Base-by-base conservation (phyloP, 2,329 filamentous ascomycete genomes). In the Paraphaeosphaeria sporulosa region DNA sequence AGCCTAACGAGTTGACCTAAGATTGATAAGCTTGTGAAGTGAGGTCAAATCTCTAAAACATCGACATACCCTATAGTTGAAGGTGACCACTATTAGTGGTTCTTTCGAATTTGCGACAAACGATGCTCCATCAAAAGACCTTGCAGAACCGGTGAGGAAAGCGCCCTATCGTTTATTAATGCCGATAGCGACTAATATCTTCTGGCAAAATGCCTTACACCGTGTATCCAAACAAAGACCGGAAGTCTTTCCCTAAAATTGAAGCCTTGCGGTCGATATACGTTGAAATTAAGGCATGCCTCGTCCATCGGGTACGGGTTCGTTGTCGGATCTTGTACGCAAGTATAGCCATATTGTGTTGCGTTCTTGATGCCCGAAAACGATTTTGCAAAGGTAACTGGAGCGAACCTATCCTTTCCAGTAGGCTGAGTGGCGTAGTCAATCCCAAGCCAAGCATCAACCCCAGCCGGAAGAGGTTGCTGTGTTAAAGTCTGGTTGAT, bases 381-480 rank as follows among this genome's bases (percentile, higher is more conserved):
- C 1, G 73, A 59, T 3, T 63, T 57, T 0, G 81, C 79, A 64
- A 71, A 76, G 4, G 74, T 66, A 21, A 80, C 71, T 0, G 76
- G 71, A 2, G 68, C 66, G 44, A 83, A 83, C 0, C 81, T 78
- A 4, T 68, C 57, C 0, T 77, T 72, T 2, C 79, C 80, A 0
- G 75, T 48, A 10, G 70, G 70, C 47, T 72, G 73, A 0, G 79
- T 77, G 0, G 81, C 74, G 46, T 82, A 83, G 64, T 82, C 80
- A 30, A 83, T 80, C 0, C 81, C 81, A 1, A 83, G 72, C 81
- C 81, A 83, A 3, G 81, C 80, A 46, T 83, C 79, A 2, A 83
- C 78, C 0, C 73, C 44, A 3, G 62, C 64, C 5, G 75, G 69
- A 0, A 81, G 69, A 9, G 70, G 57, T 19, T 73, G 69, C 50